Evolutionary conservation across 139 green algal species (phyloP).

Genomic region (Closterium sp.): DNA sequence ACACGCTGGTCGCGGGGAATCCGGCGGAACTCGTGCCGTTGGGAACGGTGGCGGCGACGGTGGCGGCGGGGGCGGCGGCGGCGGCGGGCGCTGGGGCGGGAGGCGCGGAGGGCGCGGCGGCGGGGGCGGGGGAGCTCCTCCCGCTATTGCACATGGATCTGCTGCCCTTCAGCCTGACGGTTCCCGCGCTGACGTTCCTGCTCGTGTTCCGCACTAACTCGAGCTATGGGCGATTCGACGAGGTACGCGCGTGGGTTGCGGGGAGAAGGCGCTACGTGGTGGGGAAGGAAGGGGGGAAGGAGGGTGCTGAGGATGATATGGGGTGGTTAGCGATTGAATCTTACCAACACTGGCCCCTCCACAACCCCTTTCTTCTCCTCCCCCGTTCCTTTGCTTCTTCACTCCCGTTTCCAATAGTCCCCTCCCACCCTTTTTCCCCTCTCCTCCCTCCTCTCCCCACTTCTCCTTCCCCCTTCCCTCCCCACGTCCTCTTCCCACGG

Average conservation of each 20-base stretch:
- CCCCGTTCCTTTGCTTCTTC: too few relatives aligned
- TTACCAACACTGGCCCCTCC: too few relatives aligned
- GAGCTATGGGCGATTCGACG: constrained; percentile 41
- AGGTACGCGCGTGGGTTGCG: constrained; percentile 1
- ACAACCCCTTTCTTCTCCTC: too few relatives aligned
- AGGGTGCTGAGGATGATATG: neutral
- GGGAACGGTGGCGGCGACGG: neutral
- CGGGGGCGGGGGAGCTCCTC: neutral
- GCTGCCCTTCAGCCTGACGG: constrained; percentile 35
- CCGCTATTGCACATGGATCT: constrained; percentile 14
- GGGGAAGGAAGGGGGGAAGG: neutral
- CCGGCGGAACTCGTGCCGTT: neutral
- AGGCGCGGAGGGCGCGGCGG: neutral
- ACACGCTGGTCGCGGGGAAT: neutral
- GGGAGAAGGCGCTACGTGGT: neutral
- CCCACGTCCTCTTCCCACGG: neutral
- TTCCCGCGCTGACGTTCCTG: constrained; percentile 38
- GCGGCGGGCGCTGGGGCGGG: too few relatives aligned
- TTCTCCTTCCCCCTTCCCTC: neutral
- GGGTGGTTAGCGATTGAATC: too few relatives aligned
- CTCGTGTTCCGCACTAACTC: constrained; percentile 48
- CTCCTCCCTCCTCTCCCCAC: neutral
- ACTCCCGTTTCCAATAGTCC: too few relatives aligned
- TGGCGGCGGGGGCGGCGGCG: too few relatives aligned
- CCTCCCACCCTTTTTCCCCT: neutral